Evolutionary conservation across 73 alveolate genomes (phyloP), one percentile per base, ranked within the genome.

Genomic region (Blepharisma stoltei): DNA sequence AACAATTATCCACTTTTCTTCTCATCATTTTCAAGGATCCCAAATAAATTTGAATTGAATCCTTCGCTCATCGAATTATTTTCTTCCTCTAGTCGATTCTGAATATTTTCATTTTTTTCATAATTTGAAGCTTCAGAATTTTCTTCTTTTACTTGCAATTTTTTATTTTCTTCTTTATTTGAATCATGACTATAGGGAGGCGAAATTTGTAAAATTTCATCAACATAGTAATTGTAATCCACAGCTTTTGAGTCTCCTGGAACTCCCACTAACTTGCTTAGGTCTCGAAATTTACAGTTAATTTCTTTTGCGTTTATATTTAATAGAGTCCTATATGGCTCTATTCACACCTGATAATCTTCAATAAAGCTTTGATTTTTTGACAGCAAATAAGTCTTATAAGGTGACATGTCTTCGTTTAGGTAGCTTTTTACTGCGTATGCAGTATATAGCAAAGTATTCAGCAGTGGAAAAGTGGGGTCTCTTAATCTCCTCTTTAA

Each of bases 171-270:
- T 3, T 32, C 41, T 32, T 32, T 32, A 32, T 32, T 32, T 1
- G 41, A 3, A 32, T 32, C 41, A 32, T 32, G 41, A 32, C 41
- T 32, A 32, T 32, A 32, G 5, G 41, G 41, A 25, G 73, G 73
- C n/a, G 37, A 8, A 60, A 18, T 18, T 25, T 60, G 73, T 20
- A 60, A 25, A 20, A 60, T 60, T 60, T 60, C 73, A 60, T 60
- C 73, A 60, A 60, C 73, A 60, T 60, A 60, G 5, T 14, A 60
- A 60, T 60, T 60, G 5, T 60, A 60, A 38, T 60, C 73, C 73
- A 60, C 23, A 60, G 23, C 23, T 25, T 60, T 60, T 25, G 73
- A 8, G 23, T 60, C 73, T 60, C 73, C 73, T 1, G 73, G 73
- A 20, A 60, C 18, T 18, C 46, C 38, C 0, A 25, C 73, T 14